Base-by-base conservation (phyloP, 2,329 filamentous ascomycete genomes). In the Colletotrichum somersetense region DNA sequence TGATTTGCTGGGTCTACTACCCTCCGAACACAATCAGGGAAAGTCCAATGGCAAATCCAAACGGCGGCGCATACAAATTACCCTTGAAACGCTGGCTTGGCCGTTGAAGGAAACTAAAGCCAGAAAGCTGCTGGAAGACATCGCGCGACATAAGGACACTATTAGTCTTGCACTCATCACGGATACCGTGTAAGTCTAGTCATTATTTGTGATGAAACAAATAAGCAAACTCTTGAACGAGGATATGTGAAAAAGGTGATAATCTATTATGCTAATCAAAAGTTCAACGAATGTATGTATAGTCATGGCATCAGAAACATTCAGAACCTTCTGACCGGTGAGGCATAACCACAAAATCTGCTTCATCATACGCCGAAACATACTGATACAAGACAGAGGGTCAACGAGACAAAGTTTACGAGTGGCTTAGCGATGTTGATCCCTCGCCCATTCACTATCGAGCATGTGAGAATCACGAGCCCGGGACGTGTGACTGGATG, bases 401-500 rank as follows among this genome's bases (percentile, higher is more conserved):
- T 0, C 7, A 62, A 23, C 30, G 18, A 2, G 14, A 1, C 0
- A 11, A 57, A 0, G 23, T 71, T 0, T 62, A 44, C 18, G 6
- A 35, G 2, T 71, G 63, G 68, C 35, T 71, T 0, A 5, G 14
- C 6, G 33, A 62, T 3, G 56, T n/a, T 1, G 63, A 67, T 2
- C 68, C 68, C 0, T 62, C 63, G 0, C 2, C 10, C 0, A 35
- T 62, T 0, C 68, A 67, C 7, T 0, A 52, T 10, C 40, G 7
- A 30, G 55, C 63, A 11, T 38, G 44, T 8, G 0, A 0, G 0
- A 62, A 50, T 2, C 3, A 62, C 5, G 64, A 71, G 3, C 12
- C 53, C 1, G 68, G 57, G 0, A 67, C 68, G 0, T 66, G 68
- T 12, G 58, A 61, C 1, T 67, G 68, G 68, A 48, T 40, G 0